A percentile compares a stretch with the other conserved stretches of the same genome.
Evolutionary conservation across 2,329 filamentous ascomycete genomes (phyloP).

Genomic region (Mollisiaceae sp.): DNA sequence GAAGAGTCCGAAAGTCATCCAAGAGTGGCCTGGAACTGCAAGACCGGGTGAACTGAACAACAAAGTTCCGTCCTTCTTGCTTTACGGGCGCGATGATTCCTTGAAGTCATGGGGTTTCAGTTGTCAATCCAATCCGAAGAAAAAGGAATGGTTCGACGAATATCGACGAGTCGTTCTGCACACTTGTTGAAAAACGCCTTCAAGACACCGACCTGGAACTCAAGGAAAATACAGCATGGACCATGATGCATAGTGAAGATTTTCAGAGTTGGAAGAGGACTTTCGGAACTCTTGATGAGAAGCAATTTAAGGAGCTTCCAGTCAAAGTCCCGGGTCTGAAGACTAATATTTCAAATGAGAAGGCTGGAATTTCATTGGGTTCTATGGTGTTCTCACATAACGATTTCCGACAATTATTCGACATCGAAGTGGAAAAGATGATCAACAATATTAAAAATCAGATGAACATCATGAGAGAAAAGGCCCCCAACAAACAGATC

Average conservation of each 20-base stretch:
- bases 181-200: slow-evolving; percentile 5
- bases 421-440: slow-evolving; percentile 10
- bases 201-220: slow-evolving; percentile 10
- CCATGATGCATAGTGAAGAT: slow-evolving; percentile 47
- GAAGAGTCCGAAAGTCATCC: slow-evolving; percentile 1
- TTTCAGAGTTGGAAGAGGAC: slow-evolving; percentile 43
- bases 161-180: slow-evolving; percentile 14
- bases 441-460: slow-evolving; percentile 7
- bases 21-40: slow-evolving; percentile 2
- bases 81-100: neutral
- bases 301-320: slow-evolving; percentile 24
- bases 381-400: slow-evolving; percentile 14
- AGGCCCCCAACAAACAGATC: neutral
- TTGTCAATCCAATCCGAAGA: neutral
- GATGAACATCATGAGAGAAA: slow-evolving; percentile 11
- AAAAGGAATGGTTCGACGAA: slow-evolving; percentile 13
- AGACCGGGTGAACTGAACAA: neutral
- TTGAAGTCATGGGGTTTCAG: neutral
- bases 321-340: slow-evolving; percentile 5
- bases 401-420: slow-evolving; percentile 1
- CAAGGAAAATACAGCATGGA: slow-evolving; percentile 24
- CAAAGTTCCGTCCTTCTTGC: slow-evolving; percentile 3
- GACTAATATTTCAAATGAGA: neutral
- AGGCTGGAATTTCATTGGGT: slow-evolving; percentile 7
- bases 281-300: neutral